Base-by-base conservation (phyloP, 768 basidiomycete genomes). In the Dictyophora rubrovolvata region DNA sequence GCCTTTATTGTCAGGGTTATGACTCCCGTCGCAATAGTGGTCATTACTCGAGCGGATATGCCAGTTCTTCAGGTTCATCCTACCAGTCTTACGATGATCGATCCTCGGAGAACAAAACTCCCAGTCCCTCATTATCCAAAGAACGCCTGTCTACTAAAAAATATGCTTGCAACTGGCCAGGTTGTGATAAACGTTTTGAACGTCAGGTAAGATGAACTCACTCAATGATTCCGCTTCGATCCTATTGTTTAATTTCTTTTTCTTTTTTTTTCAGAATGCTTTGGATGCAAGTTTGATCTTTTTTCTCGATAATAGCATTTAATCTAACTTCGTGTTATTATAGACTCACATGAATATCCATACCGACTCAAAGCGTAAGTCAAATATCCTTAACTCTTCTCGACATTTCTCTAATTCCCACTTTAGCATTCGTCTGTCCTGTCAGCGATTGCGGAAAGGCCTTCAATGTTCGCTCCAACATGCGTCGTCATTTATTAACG, bases 381-480 rank as follows among this genome's bases (percentile, higher is more conserved):
- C 2, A 42, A 42, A 17, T 17, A 16, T 28, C 53, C 53, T 23
- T 20, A 17, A 3, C 7, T 28, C 28, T 54, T n/a, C 28, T 11
- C 9, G 8, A 54, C 53, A 36, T 2, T 36, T 17, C 17, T 52
- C 14, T n/a, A 51, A 23, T 16, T 20, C 5, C 10, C 50, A 33
- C 33, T 12, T 17, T 18, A 59, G 57, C 57, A 23, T 52, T 50
- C 35, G 50, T 37, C 49, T 59, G 57, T 33, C 57, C 57, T 14
- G 34, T 59, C 11, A 12, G 48, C 16, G 18, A 37, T 33, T 59
- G 57, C 37, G 57, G 57, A 17, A 59, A 59, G 50, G 57, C 22
- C 17, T 59, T 59, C 57, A 59, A 59, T 28, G 57, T 59, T 12
- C 57, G 57, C 49, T 59, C 57, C 16, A 59, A 59, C 49, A 59